Base-by-base conservation (phyloP, 2,329 filamentous ascomycete species). In the Teratosphaeria epicoccoides region DNA sequence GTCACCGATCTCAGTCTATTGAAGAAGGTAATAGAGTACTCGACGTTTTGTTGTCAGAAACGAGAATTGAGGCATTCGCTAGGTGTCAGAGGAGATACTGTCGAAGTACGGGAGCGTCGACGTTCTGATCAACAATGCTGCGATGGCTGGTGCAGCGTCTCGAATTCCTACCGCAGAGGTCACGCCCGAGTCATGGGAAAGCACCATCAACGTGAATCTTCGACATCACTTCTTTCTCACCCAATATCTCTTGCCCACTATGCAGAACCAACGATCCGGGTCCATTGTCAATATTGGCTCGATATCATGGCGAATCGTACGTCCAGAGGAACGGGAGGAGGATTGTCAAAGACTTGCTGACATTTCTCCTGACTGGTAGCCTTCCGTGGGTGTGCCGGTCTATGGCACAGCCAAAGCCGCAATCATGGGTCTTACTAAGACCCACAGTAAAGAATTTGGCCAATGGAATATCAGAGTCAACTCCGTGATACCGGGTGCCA, bases 151-250 rank as follows among this genome's bases (percentile, higher is more conserved):
- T 60, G 58, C 61, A 4, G 80, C 80, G 60, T 80, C 80, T 66
- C 74, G 81, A 1, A 82, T 80, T 0, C 67, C 76, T 20, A 73
- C 80, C 0, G 80, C 84, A 1, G 81, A 80, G 0, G 79, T 83
- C 47, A 71, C 72, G 1, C 81, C 85, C 40, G 85, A 84, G 51
- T 78, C 84, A 54, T 71, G 74, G 48, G 77, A 82, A 24, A 81
- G 85, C 64, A 71, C 72, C 55, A 57, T 79, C 33, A 76, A 78
- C 52, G 81, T 85, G 53, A 86, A 86, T 55, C 78, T 86, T 47
- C 82, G 83, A 63, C 78, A 79, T 12, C 72, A 85, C 45, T 85
- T 78, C 64, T 65, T 81, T n/a, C 79, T 81, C 0, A 77, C 78
- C 1, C 73, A 74, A 50, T 76, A 80, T 5, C 71, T 83, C 43